Evolutionary conservation across 306 rosid species (phyloP).

Genomic region (Corylus americana): DNA sequence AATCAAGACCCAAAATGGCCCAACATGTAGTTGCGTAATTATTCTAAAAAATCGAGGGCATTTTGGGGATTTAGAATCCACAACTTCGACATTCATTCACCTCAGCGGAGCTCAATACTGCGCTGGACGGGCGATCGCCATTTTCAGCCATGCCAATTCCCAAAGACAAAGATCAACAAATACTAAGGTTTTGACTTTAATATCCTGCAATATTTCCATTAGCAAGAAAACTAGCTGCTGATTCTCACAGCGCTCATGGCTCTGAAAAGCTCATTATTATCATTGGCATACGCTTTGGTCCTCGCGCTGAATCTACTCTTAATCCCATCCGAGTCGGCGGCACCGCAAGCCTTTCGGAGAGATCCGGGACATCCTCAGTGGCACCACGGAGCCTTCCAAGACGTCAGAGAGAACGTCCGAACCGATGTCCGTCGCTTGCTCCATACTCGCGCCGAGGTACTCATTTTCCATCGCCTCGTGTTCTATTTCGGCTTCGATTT

Average conservation of each 20-base stretch:
- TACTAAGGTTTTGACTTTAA: background rate
- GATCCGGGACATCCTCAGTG: slow-evolving; percentile 78
- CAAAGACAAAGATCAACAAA: background rate
- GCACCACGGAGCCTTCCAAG: slow-evolving; percentile 98
- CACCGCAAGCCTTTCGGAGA: slow-evolving; percentile 74
- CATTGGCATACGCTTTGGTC: slow-evolving; percentile 11
- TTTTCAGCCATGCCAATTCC: background rate
- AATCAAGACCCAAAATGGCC: background rate
- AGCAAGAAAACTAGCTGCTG: background rate
- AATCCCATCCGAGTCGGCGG: slow-evolving; percentile 65
- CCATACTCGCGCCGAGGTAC: slow-evolving; percentile 95
- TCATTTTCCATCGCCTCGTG: background rate
- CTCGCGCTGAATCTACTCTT: slow-evolving; percentile 46
- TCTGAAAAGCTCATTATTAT: slow-evolving; percentile 16
- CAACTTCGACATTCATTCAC: background rate
- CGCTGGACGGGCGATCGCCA: background rate
- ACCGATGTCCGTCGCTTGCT: slow-evolving; percentile 93
- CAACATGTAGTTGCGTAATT: background rate
- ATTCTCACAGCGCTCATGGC: slow-evolving; percentile 35
- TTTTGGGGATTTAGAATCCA: background rate
- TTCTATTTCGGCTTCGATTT: background rate
- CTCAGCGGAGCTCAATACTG: background rate
- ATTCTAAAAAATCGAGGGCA: background rate
- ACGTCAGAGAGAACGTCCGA: slow-evolving; percentile 73
- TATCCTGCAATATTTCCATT: background rate